phyloP scores from a whole-genome alignment of 192 early-diverging fungal species.

The Linnemannia elongata region DNA sequence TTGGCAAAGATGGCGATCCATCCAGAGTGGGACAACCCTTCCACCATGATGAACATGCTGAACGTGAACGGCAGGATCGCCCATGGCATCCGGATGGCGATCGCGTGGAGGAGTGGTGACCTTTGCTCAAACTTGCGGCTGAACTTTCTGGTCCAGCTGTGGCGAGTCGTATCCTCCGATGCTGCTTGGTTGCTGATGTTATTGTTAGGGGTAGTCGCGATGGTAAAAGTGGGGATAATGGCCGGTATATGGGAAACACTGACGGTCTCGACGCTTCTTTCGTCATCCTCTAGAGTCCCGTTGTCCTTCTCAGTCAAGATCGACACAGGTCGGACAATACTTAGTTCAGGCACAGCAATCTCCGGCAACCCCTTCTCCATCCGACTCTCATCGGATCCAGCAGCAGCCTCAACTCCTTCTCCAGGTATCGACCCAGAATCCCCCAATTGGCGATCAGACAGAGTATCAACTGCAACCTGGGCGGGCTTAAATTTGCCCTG shows the following conservation, averaged over 20 bases:
- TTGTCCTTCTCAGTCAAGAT: not conserved
- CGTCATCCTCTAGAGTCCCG: not conserved
- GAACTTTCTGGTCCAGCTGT: not conserved
- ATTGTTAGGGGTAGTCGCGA: not conserved
- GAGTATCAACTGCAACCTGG: not conserved
- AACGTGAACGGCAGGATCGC: conserved; percentile 82
- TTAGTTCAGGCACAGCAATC: conserved; percentile 25
- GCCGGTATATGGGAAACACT: not conserved
- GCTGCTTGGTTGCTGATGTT: not conserved
- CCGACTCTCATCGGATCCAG: not conserved
- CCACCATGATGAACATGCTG: conserved; percentile 91
- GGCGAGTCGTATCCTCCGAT: not conserved
- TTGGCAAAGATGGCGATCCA: conserved; percentile 80
- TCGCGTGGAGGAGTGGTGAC: conserved; percentile 67
- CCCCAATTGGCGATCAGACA: not conserved
- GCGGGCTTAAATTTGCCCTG: conserved; percentile 46
- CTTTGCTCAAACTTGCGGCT: conserved; percentile 24
- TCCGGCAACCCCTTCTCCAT: conserved; percentile 34
- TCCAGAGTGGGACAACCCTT: conserved; percentile 72
- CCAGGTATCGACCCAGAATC: not conserved
- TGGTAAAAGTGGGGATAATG: not conserved
- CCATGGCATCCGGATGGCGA: conserved; percentile 79
- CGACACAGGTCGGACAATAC: conserved; percentile 18
- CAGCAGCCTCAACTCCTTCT: not conserved
- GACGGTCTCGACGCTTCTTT: not conserved